These are phyloP conservation scores for Choiromyces venosus DNA, from an alignment of 495 filamentous ascomycete species.

Conservation along the genomic window DNA sequence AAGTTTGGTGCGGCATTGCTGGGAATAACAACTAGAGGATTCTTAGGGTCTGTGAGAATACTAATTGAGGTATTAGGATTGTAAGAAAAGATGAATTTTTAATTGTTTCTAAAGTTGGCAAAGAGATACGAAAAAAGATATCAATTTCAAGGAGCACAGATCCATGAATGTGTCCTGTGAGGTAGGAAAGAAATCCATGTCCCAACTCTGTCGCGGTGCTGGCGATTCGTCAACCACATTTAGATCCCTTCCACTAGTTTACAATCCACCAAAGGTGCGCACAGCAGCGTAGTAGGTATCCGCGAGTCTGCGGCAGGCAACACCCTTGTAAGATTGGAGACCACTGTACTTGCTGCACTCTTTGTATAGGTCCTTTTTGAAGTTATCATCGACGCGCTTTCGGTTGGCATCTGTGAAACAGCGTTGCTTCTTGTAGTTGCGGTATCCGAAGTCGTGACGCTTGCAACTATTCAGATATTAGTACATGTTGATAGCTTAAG, in stretches of 20 bases:
- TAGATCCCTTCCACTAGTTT: background rate
- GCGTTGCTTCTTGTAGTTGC: slow-evolving; percentile 46
- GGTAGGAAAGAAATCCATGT: background rate
- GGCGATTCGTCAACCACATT: background rate
- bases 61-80: no score
- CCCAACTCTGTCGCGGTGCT: background rate
- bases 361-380: slow-evolving; percentile 44
- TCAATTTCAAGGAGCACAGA: background rate
- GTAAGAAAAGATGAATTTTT: no score
- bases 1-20: no score
- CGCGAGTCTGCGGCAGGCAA: slow-evolving; percentile 44
- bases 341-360: slow-evolving; percentile 26
- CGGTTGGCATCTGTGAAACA: slow-evolving; percentile 45
- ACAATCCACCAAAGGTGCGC: slow-evolving; percentile 44
- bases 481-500: background rate
- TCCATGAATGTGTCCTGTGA: background rate
- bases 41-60: no score
- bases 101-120: background rate
- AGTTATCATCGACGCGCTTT: slow-evolving; percentile 46
- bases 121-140: background rate
- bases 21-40: no score
- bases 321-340: background rate
- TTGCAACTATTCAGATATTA: slow-evolving; percentile 39
- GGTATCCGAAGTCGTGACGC: slow-evolving; percentile 52
- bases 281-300: slow-evolving; percentile 50